Base-by-base conservation (phyloP, 202 grass and related monocot genomes). In the Hordeum pubiflorum region DNA sequence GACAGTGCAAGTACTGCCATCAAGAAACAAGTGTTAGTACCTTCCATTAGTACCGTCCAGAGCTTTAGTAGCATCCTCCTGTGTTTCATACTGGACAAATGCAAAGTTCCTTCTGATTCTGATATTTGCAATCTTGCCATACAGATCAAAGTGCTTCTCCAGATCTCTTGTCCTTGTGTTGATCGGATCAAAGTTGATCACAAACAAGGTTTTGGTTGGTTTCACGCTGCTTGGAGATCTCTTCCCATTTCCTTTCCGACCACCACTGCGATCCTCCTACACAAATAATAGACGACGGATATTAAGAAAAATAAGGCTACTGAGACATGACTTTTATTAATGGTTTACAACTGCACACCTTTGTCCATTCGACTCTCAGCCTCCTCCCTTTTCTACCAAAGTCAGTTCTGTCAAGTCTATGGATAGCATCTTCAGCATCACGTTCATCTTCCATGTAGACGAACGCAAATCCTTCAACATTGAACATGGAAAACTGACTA, bases 401-500 rank as follows among this genome's bases (percentile, higher is more conserved):
- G 71, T 99, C 92, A 88, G 72, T 80, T 65, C 96, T 81, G 64
- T 99, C 96, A 88, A 99, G 90, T 67, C 76, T 87, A 74, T 66
- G 70, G 50, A 99, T 91, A 75, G 96, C 96, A 91, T 93, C 90
- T 60, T 96, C 96, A 83, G 89, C 96, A 85, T 96, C 96, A 58
- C 87, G 91, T 80, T 93, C 96, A 61, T 99, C 92, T 86, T 99
- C 92, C 96, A 99, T 99, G 88, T 99, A 99, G 44, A 99, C 87
- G 44, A 96, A 99, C 31, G 96, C 96, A 90, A 99, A 99, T 52
- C 96, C 96, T 99, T 84, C 63, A 89, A 27, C 59, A 7, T 65
- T 78, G 58, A 59, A 75, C 46, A 79, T 18, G 43, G 43, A 58
- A 72, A 63, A 36, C 10, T 60, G 20, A 68, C 31, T 80, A 36